phyloP scores from a whole-genome alignment of 1,284 basidiomycete genomes.

The Microstroma glucosiphilum region DNA sequence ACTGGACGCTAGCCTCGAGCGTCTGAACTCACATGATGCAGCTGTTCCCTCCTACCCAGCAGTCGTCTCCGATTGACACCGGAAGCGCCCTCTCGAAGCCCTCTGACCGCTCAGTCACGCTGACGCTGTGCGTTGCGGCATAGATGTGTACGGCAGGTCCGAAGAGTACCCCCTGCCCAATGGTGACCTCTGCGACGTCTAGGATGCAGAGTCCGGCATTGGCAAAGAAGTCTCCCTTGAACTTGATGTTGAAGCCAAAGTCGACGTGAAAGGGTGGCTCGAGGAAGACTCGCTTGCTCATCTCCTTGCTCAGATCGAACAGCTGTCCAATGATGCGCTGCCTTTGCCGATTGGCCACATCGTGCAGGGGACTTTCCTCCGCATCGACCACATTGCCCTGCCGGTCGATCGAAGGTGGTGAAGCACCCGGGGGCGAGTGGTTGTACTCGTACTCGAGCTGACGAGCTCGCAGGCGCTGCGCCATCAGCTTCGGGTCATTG shows the following conservation, averaged over 20 bases:
- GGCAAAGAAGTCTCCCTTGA: slow-evolving; percentile 35
- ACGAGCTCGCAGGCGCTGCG: slow-evolving; percentile 13
- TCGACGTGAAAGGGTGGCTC: slow-evolving; percentile 15
- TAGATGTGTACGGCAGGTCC: slow-evolving; percentile 38
- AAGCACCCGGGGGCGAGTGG: slow-evolving; percentile 3
- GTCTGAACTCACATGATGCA: background rate
- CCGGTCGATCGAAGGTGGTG: slow-evolving; percentile 7
- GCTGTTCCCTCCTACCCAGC: slow-evolving; percentile 21
- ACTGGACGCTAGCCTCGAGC: background rate
- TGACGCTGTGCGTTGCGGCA: slow-evolving; percentile 31
- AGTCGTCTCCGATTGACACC: slow-evolving; percentile 29
- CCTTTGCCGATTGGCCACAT: slow-evolving; percentile 15
- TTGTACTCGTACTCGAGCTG: slow-evolving; percentile 16
- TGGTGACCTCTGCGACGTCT: slow-evolving; percentile 29
- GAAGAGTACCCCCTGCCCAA: slow-evolving; percentile 37
- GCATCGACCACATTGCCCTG: slow-evolving; percentile 7
- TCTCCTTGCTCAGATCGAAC: slow-evolving; percentile 13
- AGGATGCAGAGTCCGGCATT: slow-evolving; percentile 37
- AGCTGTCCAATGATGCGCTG: slow-evolving; percentile 20
- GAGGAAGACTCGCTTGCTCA: slow-evolving; percentile 8
- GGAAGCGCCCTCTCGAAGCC: slow-evolving; percentile 34
- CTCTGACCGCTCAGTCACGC: slow-evolving; percentile 28
- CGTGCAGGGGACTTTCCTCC: background rate
- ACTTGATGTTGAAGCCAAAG: slow-evolving; percentile 40
- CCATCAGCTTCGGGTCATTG: slow-evolving; percentile 14